Evolutionary conservation across 257 asterid species (phyloP), one percentile per base, ranked within the genome.

Genomic region (Sherardia arvensis): DNA sequence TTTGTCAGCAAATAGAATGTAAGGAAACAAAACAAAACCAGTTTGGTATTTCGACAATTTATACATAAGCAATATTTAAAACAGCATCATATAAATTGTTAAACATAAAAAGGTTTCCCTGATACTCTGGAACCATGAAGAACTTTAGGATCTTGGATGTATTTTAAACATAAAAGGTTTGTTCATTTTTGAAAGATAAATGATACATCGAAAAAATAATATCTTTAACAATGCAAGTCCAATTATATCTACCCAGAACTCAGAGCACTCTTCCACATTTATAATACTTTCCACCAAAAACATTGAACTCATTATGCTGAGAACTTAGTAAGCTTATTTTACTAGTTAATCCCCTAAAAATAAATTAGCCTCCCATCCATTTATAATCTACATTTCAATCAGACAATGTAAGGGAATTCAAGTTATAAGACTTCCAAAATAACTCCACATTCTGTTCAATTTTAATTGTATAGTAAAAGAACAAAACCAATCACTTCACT

Each of bases 1-100:
- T 57, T 58, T 49, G 20, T 65, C 45, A 57, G 55, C 30, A 9
- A 25, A 67, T 63, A 21, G 51, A 68, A 15, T 33, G 22, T 28
- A 40, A 6, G 59, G 29, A 71, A 55, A 55, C 4, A 43, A 51
- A 15, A 65, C 38, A 60, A 60, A 30, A 56, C 61, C 3, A 17
- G 15, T 18, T 27, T 25, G 17, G 18, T 49, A 21, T 38, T 53
- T 8, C 68, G 51, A 7, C 20, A n/a, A 29, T n/a, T 20, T 29
- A 29, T 32, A 11, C 23, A 4, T 29, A 49, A 10, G 32, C 9
- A 23, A 11, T 28, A 32, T 7, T 9, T 63, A 23, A 51, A 51
- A 34, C 40, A 26, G 22, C 67, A 23, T 49, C n/a, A 21, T 12
- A 25, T 17, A 57, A 55, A 3, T 29, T 53, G 30, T 18, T 51